Conservation (phyloP, 257 asterid species). For the Osmanthus fragrans region DNA sequence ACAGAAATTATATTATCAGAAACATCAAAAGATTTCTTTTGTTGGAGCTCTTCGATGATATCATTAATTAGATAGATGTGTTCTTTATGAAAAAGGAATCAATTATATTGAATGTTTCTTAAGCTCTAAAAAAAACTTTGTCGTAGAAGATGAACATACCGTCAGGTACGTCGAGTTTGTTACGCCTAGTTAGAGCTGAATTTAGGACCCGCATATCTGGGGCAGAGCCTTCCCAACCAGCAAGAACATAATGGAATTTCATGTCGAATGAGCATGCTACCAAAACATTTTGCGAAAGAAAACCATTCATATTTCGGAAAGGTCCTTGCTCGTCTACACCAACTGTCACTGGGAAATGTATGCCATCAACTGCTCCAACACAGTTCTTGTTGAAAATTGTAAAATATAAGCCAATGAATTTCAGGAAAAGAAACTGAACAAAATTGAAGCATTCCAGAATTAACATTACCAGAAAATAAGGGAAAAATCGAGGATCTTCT, state of each 20-base stretch:
- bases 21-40: not conserved
- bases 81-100: conserved; percentile 3
- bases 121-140: not conserved
- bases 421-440: not conserved
- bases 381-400: conserved; percentile 41
- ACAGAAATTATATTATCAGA: not conserved
- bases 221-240: conserved; percentile 60
- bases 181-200: conserved; percentile 42
- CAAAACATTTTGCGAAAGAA: conserved; percentile 43
- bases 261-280: conserved; percentile 50
- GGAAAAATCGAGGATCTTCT: conserved; percentile 39
- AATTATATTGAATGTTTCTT: not conserved
- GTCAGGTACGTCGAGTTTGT: conserved; percentile 40
- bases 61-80: not conserved
- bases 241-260: conserved; percentile 49
- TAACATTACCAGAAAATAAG: conserved; percentile 42
- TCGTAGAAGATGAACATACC: conserved; percentile 27
- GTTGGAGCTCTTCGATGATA: not conserved
- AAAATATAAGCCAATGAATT: conserved; percentile 17
- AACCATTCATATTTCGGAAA: conserved; percentile 40
- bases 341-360: conserved; percentile 50
- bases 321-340: conserved; percentile 57
- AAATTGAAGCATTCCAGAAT: not conserved
- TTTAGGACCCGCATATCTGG: conserved; percentile 36
- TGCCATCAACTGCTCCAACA: conserved; percentile 51